Evolutionary conservation across 345 rosid genomes (phyloP).

Genomic region (Theobroma cacao): DNA sequence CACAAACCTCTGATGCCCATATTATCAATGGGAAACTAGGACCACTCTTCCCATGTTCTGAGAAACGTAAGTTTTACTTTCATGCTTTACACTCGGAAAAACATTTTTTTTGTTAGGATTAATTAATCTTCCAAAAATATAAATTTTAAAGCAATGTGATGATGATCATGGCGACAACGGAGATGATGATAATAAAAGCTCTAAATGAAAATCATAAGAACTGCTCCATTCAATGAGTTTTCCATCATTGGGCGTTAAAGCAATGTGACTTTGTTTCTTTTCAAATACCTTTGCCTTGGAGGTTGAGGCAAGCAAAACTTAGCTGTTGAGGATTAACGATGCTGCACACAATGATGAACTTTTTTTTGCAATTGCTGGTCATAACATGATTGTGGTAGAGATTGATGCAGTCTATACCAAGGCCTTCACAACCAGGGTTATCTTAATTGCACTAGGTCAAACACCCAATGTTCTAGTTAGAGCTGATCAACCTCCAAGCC

Average conservation of each 20-base stretch:
- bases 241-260: too few species aligned
- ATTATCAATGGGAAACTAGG: conserved; percentile 67
- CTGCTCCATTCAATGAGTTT: too few species aligned
- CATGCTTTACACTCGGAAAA: not conserved
- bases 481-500: conserved; percentile 43
- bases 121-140: not conserved
- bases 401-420: conserved; percentile 58
- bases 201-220: too few species aligned
- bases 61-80: conserved; percentile 37
- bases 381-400: conserved; percentile 56
- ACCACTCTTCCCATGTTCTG: conserved; percentile 60
- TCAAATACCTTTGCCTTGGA: conserved; percentile 38
- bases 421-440: conserved; percentile 44
- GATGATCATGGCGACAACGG: too few species aligned
- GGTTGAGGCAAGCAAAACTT: conserved; percentile 45
- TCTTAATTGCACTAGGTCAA: conserved; percentile 57
- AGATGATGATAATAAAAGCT: too few species aligned
- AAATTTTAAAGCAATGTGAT: not conserved
- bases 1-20: conserved; percentile 59
- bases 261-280: not conserved
- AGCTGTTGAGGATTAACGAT: conserved; percentile 48
- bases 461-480: conserved; percentile 64
- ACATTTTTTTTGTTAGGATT: not conserved
- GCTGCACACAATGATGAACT: conserved; percentile 66
- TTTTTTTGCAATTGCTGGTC: conserved; percentile 54